Evolutionary conservation across 2,329 filamentous ascomycete genomes (phyloP).

Genomic region (Monilinia polystroma): DNA sequence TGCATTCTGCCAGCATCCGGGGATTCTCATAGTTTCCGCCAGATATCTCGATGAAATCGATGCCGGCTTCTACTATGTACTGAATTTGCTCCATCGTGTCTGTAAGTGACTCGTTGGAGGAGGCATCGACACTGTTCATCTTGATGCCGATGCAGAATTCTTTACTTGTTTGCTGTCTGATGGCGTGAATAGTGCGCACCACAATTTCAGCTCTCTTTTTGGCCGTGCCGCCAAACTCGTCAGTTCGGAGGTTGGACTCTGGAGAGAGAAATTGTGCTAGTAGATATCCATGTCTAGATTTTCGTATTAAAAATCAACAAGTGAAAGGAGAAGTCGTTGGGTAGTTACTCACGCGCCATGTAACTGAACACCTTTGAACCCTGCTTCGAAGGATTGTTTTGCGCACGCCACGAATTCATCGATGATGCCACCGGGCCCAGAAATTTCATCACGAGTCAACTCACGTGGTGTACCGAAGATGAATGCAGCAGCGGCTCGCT

Average conservation of each 20-base stretch:
- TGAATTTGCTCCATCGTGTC: conserved; percentile 59
- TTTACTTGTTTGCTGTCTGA: conserved; percentile 44
- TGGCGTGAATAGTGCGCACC: conserved; percentile 63
- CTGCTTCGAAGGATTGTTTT: conserved; percentile 48
- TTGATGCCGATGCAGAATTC: conserved; percentile 54
- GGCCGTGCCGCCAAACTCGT: conserved; percentile 66
- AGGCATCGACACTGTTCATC: conserved; percentile 56
- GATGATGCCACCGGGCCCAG: conserved; percentile 36
- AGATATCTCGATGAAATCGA: conserved; percentile 68
- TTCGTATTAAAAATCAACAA: background rate
- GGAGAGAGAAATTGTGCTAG: conserved; percentile 69
- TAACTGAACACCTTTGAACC: conserved; percentile 54
- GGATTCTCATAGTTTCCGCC: conserved; percentile 61
- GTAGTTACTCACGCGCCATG: conserved; percentile 39
- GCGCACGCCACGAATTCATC: conserved; percentile 54
- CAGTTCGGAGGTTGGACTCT: conserved; percentile 63
- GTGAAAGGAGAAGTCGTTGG: conserved; percentile 44
- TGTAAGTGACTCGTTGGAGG: conserved; percentile 43
- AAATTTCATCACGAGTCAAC: conserved; percentile 57
- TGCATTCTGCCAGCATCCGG: conserved; percentile 28
- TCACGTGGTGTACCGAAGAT: conserved; percentile 55
- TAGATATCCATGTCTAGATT: conserved; percentile 65
- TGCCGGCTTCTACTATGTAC: conserved; percentile 48
- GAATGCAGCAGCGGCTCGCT: conserved; percentile 37
- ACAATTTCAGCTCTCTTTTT: conserved; percentile 68